Conservation (phyloP, 257 asterid genomes). For the Lycium ferocissimum region DNA sequence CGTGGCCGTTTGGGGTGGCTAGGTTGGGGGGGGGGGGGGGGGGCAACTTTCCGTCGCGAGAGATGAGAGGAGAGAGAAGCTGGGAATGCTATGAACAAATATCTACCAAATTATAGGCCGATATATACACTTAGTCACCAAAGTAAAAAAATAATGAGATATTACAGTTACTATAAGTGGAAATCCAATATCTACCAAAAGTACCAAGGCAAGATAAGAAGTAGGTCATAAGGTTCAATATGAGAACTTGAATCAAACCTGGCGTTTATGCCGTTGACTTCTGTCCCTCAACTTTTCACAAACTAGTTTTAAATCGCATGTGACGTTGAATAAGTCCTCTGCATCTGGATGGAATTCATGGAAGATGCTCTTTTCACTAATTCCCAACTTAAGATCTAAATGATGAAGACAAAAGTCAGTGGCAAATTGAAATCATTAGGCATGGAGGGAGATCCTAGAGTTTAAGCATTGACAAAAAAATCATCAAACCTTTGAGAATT, state of each 20-base stretch:
- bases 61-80: no score
- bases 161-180: background rate
- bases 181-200: constrained; percentile 25
- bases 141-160: background rate
- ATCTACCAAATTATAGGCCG: constrained; percentile 4
- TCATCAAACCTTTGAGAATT: constrained; percentile 80
- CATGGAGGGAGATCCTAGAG: background rate
- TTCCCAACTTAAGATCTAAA: constrained; percentile 92
- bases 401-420: constrained; percentile 6
- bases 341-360: constrained; percentile 99
- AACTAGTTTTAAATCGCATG: constrained; percentile 91
- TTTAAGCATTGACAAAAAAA: constrained; percentile 5
- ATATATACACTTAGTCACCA: background rate
- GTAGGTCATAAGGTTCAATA: background rate
- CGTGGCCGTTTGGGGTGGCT: no score
- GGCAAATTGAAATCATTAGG: background rate
- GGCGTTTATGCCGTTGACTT: constrained; percentile 88
- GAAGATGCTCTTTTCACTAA: constrained; percentile 91
- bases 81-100: no score
- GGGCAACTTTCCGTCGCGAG: no score
- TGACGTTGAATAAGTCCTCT: constrained; percentile 95
- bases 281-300: constrained; percentile 88
- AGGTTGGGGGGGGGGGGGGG: no score
- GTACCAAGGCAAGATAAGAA: background rate
- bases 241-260: constrained; percentile 54